These are phyloP conservation scores for Haplosporangium sp. DNA, from an alignment of 371 early-diverging fungal species.

Conservation along the genomic window DNA sequence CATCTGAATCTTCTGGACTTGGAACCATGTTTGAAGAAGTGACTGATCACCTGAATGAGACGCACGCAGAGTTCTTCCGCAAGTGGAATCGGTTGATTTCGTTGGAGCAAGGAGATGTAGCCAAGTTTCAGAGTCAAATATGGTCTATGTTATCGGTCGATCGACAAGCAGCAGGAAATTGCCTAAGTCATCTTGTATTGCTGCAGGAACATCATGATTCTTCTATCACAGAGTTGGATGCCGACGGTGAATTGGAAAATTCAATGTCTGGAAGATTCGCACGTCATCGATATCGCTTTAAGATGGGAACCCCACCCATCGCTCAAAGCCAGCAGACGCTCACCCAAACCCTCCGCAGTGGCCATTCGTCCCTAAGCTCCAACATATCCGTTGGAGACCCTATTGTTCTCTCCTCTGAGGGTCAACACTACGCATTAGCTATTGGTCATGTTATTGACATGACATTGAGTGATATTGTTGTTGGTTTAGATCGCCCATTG, in stretches of 20 bases:
- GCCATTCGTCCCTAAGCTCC: constrained; percentile 58
- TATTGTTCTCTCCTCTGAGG: constrained; percentile 84
- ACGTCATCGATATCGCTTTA: constrained; percentile 43
- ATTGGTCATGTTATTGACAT: constrained; percentile 79
- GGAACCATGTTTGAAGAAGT: constrained; percentile 69
- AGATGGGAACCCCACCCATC: constrained; percentile 8
- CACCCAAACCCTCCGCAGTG: constrained; percentile 14
- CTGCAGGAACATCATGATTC: constrained; percentile 13
- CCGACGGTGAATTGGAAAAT: background rate
- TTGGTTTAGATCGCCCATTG: constrained; percentile 75
- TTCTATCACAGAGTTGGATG: background rate
- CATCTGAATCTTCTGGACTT: constrained; percentile 63
- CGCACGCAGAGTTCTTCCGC: constrained; percentile 75
- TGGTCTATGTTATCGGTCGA: constrained; percentile 77
- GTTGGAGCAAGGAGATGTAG: constrained; percentile 82
- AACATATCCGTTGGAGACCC: constrained; percentile 83
- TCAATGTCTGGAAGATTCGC: constrained; percentile 25
- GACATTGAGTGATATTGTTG: constrained; percentile 58
- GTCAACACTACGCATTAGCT: constrained; percentile 80
- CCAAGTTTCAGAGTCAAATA: constrained; percentile 77
- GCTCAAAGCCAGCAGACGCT: constrained; percentile 26
- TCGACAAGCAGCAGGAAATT: constrained; percentile 68
- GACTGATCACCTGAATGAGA: constrained; percentile 70
- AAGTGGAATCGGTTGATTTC: constrained; percentile 86
- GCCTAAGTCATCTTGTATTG: constrained; percentile 55